These are phyloP conservation scores for Geotrichum aggregatum DNA, from an alignment of 1,139 yeast species.

Conservation along the genomic window DNA sequence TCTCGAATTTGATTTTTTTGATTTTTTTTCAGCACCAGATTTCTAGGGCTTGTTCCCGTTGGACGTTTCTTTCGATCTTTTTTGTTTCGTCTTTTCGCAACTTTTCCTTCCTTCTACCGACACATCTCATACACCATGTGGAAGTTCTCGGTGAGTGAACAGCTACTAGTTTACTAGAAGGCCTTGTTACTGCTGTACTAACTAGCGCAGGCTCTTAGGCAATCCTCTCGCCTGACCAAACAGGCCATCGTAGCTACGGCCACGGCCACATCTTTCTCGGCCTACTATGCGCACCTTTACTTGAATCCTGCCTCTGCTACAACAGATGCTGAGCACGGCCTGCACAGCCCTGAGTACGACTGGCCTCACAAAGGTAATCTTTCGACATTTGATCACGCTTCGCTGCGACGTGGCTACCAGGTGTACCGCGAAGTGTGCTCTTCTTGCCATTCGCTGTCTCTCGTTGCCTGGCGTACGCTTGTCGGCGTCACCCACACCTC, in stretches of 20 bases:
- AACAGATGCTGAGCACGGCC: conserved; percentile 99
- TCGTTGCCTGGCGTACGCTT: conserved; percentile 97
- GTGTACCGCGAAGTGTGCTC: conserved; percentile 99
- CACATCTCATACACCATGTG: too few relatives aligned
- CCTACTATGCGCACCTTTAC: conserved; percentile 35
- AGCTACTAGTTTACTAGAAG: too few relatives aligned
- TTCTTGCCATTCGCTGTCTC: conserved; percentile 94
- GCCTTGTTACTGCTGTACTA: too few relatives aligned
- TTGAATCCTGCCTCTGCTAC: conserved; percentile 69
- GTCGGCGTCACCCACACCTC: conserved; percentile 96
- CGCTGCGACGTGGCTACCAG: conserved; percentile 98
- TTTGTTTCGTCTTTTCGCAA: too few relatives aligned
- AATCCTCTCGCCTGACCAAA: conserved; percentile 33
- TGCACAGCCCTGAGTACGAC: conserved; percentile 86
- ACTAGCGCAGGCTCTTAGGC: conserved; percentile 31
- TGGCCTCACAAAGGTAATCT: conserved; percentile 94
- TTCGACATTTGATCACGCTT: conserved; percentile 89
- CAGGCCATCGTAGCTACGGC: conserved; percentile 36
- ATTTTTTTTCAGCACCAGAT: too few relatives aligned
- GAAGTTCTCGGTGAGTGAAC: conserved; percentile 20
- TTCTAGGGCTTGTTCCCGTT: too few relatives aligned
- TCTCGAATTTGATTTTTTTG: too few relatives aligned
- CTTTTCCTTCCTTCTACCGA: too few relatives aligned
- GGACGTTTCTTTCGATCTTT: too few relatives aligned
- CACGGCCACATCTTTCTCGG: conserved; percentile 34